A percentile compares a stretch with the other conserved stretches of the same genome.
phyloP scores from a whole-genome alignment of 208 protist species.

The Acanthamoeba healyi region DNA sequence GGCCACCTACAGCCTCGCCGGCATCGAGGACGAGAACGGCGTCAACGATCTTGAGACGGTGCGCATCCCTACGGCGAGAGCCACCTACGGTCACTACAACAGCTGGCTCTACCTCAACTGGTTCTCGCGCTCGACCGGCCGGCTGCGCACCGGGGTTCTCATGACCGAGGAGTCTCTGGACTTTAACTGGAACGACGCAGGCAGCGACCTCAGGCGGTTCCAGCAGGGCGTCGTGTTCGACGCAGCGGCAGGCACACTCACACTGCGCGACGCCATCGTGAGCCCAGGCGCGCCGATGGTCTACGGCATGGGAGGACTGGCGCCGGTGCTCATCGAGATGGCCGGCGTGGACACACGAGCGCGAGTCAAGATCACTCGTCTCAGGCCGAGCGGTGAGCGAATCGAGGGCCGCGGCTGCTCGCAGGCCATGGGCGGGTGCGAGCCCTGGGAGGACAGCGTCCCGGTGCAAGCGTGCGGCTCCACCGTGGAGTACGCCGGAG shows the following conservation, averaged over 20 bases:
- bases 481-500: too few species aligned
- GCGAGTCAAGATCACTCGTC: neutral
- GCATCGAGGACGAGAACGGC: neutral
- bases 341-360: too few species aligned
- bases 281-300: neutral
- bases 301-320: neutral
- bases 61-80: neutral
- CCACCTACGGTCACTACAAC: neutral
- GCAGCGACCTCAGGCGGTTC: neutral
- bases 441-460: neutral
- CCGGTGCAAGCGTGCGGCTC: too few species aligned
- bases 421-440: neutral
- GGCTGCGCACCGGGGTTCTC: neutral
- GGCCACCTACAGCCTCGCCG: neutral
- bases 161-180: neutral
- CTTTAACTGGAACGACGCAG: neutral
- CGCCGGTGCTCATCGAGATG: neutral
- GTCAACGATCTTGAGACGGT: neutral
- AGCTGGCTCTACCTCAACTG: conserved; percentile 7
- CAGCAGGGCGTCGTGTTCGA: neutral
- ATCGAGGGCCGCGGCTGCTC: neutral
- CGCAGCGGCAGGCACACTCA: neutral
- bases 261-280: neutral
- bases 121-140: neutral
- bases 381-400: neutral